Percentiles rank a stretch among this genome's conserved stretches.
Evolutionary conservation across 495 filamentous ascomycete species (phyloP).

Genomic region (Xylaria palmicola): DNA sequence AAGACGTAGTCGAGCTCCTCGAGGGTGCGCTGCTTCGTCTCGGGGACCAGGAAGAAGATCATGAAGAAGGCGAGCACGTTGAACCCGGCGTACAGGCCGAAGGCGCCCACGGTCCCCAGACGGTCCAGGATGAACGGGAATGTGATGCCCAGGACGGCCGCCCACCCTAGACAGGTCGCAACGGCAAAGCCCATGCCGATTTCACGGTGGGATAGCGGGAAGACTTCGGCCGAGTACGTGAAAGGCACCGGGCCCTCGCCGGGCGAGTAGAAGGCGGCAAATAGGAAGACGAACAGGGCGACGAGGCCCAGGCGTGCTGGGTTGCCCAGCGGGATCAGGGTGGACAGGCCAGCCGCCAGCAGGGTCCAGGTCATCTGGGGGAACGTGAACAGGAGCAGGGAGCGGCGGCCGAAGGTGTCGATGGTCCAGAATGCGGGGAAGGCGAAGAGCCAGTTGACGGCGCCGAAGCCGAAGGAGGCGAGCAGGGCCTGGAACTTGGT

Average conservation of each 20-base stretch:
- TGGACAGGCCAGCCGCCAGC: slow-evolving; percentile 69
- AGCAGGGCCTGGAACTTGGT: slow-evolving; percentile 59
- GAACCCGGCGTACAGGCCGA: slow-evolving; percentile 61
- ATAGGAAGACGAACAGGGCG: slow-evolving; percentile 70
- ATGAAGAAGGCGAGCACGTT: slow-evolving; percentile 62
- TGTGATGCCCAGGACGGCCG: slow-evolving; percentile 61
- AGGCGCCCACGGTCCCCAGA: slow-evolving; percentile 54
- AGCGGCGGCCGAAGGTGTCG: slow-evolving; percentile 77
- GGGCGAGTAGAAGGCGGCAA: slow-evolving; percentile 70
- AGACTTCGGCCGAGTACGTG: slow-evolving; percentile 77
- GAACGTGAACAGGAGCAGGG: slow-evolving; percentile 79
- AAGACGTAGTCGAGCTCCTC: slow-evolving; percentile 88
- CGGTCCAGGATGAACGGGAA: slow-evolving; percentile 62
- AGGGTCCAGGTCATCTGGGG: slow-evolving; percentile 82
- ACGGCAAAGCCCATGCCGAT: slow-evolving; percentile 74
- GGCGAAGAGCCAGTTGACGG: slow-evolving; percentile 82
- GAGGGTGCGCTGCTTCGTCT: slow-evolving; percentile 66
- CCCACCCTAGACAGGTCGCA: slow-evolving; percentile 67
- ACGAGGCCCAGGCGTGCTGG: slow-evolving; percentile 45
- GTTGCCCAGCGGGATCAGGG: slow-evolving; percentile 60
- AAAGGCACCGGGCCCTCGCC: slow-evolving; percentile 85
- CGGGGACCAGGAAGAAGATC: slow-evolving; percentile 67
- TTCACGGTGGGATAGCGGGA: slow-evolving; percentile 71
- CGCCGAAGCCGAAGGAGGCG: slow-evolving; percentile 75
- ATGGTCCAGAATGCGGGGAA: slow-evolving; percentile 83